phyloP scores from a whole-genome alignment of 2,329 filamentous ascomycete genomes.

The Aspergillus sp. region DNA sequence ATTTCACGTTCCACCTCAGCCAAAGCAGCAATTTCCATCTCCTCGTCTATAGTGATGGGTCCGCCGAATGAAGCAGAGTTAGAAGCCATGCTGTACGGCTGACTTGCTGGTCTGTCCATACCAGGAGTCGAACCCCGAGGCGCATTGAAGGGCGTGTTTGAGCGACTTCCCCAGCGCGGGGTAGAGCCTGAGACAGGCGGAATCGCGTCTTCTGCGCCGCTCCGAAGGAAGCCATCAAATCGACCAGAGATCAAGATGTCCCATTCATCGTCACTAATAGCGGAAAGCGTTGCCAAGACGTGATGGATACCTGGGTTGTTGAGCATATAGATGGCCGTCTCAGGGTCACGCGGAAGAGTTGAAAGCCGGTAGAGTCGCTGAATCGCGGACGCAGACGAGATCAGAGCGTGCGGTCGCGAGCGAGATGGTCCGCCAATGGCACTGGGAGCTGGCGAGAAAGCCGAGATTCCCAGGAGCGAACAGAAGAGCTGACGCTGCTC shows the following conservation, averaged over 20 bases:
- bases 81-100: constrained; percentile 33
- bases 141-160: constrained; percentile 26
- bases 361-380: constrained; percentile 76
- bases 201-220: constrained; percentile 63
- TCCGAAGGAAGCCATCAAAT: constrained; percentile 94
- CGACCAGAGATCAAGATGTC: constrained; percentile 89
- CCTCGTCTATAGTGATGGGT: constrained; percentile 84
- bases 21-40: constrained; percentile 82
- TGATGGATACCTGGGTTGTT: constrained; percentile 77
- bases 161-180: constrained; percentile 24
- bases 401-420: constrained; percentile 64
- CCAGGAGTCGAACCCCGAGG: constrained; percentile 29
- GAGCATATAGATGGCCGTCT: constrained; percentile 77
- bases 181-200: constrained; percentile 16
- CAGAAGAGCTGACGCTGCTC: constrained; percentile 76
- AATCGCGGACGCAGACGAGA: constrained; percentile 68
- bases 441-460: constrained; percentile 53
- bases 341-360: constrained; percentile 70
- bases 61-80: constrained; percentile 59
- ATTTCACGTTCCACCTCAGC: constrained; percentile 92
- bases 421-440: constrained; percentile 56
- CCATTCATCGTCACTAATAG: constrained; percentile 91
- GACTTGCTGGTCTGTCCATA: constrained; percentile 37
- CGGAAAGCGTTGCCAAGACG: constrained; percentile 75
- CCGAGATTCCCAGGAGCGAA: constrained; percentile 61